These are phyloP conservation scores for Gaeumannomyces sp. DNA, from an alignment of 2,329 filamentous ascomycete species.

Conservation along the genomic window DNA sequence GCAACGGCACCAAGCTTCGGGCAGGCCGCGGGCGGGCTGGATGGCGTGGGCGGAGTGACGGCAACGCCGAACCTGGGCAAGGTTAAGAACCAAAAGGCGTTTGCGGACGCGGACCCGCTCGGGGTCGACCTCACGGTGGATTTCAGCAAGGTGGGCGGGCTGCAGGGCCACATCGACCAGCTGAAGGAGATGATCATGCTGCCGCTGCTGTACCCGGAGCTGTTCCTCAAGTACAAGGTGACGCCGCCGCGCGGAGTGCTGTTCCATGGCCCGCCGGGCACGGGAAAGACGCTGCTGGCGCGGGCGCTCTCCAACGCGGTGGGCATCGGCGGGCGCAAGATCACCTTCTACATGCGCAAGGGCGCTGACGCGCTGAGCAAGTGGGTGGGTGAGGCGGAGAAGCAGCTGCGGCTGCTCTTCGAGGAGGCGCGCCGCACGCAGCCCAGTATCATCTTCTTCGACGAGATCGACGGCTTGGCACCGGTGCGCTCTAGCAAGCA, in stretches of 20 bases:
- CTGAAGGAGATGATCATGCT: conserved; percentile 98
- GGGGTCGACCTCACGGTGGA: conserved; percentile 89
- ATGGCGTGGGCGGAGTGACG: conserved; percentile 33
- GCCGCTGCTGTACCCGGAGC: conserved; percentile 87
- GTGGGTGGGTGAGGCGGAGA: conserved; percentile 97
- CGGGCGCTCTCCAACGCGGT: conserved; percentile 88
- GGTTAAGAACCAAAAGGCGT: conserved; percentile 83
- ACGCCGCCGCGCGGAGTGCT: conserved; percentile 91
- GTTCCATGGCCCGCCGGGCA: conserved; percentile 95
- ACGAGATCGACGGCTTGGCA: conserved; percentile 95
- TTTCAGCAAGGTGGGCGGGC: conserved; percentile 87
- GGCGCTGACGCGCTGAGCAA: conserved; percentile 96
- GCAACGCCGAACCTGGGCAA: conserved; percentile 79
- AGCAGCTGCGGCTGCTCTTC: conserved; percentile 86
- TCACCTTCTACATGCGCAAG: conserved; percentile 99
- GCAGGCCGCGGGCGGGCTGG: conserved; percentile 29
- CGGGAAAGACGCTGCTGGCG: conserved; percentile 94
- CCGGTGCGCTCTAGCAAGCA: conserved; percentile 96
- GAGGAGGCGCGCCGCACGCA: conserved; percentile 94
- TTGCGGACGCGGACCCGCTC: conserved; percentile 90
- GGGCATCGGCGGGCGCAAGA: conserved; percentile 82
- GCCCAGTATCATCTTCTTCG: conserved; percentile 98
- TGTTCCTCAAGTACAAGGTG: conserved; percentile 86
- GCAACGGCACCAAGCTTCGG: conserved; percentile 24
- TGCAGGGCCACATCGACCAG: conserved; percentile 91